Base-by-base conservation (phyloP, 2,329 filamentous ascomycete genomes). In the Hirsutella minnesotensis region DNA sequence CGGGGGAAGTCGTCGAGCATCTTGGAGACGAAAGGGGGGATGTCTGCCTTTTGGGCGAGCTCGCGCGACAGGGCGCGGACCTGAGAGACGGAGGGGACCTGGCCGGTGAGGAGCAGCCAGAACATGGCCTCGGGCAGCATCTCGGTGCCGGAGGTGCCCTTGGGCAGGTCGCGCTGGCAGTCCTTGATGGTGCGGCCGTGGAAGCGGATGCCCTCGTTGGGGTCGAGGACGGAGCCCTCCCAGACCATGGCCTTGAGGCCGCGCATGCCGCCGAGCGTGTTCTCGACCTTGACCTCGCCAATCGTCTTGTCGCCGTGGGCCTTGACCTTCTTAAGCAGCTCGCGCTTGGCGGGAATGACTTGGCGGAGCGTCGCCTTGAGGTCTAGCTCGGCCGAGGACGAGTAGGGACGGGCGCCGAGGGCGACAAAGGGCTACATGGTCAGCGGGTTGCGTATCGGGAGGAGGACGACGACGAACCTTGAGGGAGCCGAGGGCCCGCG, bases 41-140 rank as follows among this genome's bases (percentile, higher is more conserved):
- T 77, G 54, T 77, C 70, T 19, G 85, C 83, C 68, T 95, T 82
- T 61, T 89, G 83, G 41, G 92, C 92, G 20, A 96, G 73, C 63
- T 96, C 83, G 45, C 81, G 78, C 38, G 87, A 94, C 55, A 98
- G 80, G 37, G 68, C 71, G 55, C 90, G 85, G 49, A 92, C 79
- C 65, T 98, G 92, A 48, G 70, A 69, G 19, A 81, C 83, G 1
- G 84, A 86, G 20, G 92, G 92, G 19, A 96, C 85, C 65, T 94
- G 76, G 46, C 92, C 92, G 9, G 92, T 98, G 53, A 98, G 73
- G 40, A 98, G 79, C 35, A 96, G 79, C 92, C 92, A 98, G 75
- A 98, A 98, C 92, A 98, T 98, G 64, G 90, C 81, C 67, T 98
- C 92, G 39, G 92, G 92, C 12, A 96, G 77, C 92, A 96, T 98